Base-by-base conservation (phyloP, 2,329 filamentous ascomycete genomes). In the Alternaria tenuissima region DNA sequence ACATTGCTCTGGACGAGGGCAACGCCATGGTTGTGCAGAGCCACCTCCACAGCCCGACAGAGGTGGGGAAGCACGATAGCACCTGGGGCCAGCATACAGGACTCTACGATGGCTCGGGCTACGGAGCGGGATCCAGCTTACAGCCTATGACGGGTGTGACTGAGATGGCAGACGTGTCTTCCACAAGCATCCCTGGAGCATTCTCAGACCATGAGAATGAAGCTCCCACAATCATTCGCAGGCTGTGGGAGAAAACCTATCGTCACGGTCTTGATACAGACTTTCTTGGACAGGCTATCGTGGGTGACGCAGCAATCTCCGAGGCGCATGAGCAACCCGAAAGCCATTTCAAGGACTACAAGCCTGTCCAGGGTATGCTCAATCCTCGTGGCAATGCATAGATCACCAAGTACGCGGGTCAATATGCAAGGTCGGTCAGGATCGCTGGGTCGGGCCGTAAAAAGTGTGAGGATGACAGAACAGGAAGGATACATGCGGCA, bases 101-200 rank as follows among this genome's bases (percentile, higher is more conserved):
- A 24, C 56, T 71, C 28, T 74, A 73, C 57, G 67, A 74, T 20
- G 71, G 70, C 7, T 64, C 65, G 32, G 71, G 70, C 26, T 76
- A 73, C 41, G 72, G 67, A 6, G 55, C 61, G 14, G 63, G 63
- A 26, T 51, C 53, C 8, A 43, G 46, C 30, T 59, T 57, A 2
- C 56, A 38, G 20, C 47, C 43, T 26, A 18, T 62, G 24, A 41
- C 52, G 20, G 52, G 24, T 20, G 30, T 20, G 16, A 53, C 39
- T 53, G 52, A 51, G 34, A 56, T 18, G 46, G 16, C 46, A 32
- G 46, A 36, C 32, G 46, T 49, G 9, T 20, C 46, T 26, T 16
- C 7, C 22, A 38, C 32, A 38, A 20, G 14, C 20, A 38, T 49
- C 30, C 20, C 46, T 49, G 46, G 32, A 49, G 20, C 46, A 36